Conservation (phyloP, 148 eudicot genomes). For the Fallopia convolvulus region DNA sequence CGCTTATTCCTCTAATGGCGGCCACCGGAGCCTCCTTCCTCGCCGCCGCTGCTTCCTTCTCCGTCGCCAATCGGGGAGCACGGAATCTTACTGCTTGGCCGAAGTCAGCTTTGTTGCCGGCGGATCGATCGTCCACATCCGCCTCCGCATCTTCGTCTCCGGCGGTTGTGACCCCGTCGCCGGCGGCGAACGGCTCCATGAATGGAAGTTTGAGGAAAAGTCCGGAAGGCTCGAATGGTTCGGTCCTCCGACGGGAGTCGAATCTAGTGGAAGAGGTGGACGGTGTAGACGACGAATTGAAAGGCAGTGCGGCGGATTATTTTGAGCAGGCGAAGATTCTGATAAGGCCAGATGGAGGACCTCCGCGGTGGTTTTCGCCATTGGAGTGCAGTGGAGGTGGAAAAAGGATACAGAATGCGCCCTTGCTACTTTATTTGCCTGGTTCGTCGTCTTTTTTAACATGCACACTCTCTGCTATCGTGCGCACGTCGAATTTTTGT, state of each 20-base stretch:
- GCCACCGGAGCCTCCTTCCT: conserved; percentile 7
- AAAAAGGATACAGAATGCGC: conserved; percentile 17
- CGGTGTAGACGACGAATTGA: conserved; percentile 13
- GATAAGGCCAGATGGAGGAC: conserved; percentile 24
- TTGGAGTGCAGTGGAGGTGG: conserved; percentile 20
- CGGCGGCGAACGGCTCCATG: background rate
- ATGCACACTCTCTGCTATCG: background rate
- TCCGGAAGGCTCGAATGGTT: background rate
- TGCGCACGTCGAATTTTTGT: background rate
- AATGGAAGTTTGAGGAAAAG: background rate
- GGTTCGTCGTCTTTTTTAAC: conserved; percentile 2
- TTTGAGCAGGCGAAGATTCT: conserved; percentile 30
- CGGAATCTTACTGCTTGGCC: background rate
- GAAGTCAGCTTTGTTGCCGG: background rate
- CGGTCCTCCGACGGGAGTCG: background rate
- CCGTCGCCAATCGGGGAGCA: background rate
- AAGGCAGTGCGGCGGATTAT: conserved; percentile 24
- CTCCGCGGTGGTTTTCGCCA: conserved; percentile 48
- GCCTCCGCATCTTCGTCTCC: background rate
- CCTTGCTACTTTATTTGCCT: conserved; percentile 22
- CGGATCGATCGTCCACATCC: background rate
- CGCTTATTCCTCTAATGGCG: background rate
- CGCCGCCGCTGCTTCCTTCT: background rate
- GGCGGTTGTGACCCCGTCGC: background rate
- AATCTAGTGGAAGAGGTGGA: conserved; percentile 10